These are phyloP conservation scores for Jatropha multifida DNA, from an alignment of 441 rosid species.

Conservation along the genomic window DNA sequence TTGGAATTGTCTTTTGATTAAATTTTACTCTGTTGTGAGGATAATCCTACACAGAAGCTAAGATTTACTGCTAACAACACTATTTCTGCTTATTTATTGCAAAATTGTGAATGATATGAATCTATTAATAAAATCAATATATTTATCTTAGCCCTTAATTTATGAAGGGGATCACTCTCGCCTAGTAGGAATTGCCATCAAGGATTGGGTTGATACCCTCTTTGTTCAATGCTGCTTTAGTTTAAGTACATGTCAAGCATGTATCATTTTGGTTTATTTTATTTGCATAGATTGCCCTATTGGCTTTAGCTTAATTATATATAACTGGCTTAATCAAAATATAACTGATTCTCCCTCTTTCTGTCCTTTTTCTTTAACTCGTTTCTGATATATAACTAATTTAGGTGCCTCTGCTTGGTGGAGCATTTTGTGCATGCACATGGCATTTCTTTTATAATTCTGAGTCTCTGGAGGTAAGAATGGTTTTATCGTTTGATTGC, in stretches of 20 bases:
- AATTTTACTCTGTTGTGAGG: neutral
- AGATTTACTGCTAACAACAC: neutral
- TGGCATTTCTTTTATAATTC: conserved; percentile 97
- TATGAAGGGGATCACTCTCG: neutral
- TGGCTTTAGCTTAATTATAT: neutral
- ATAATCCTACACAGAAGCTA: neutral
- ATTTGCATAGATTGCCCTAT: neutral
- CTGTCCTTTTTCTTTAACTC: neutral
- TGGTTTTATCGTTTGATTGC: neutral
- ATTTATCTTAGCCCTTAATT: neutral
- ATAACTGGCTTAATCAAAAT: neutral
- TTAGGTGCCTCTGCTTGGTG: conserved; percentile 91
- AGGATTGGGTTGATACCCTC: neutral
- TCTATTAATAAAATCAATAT: neutral
- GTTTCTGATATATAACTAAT: conserved; percentile 21
- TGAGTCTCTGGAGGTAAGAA: conserved; percentile 83
- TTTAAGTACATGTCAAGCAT: neutral
- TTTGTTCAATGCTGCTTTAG: neutral
- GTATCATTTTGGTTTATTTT: neutral
- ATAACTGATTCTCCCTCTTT: neutral
- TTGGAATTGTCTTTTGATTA: conserved; percentile 1
- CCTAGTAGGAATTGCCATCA: neutral
- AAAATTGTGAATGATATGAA: neutral
- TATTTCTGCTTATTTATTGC: neutral
- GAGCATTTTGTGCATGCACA: conserved; percentile 94